Base-by-base conservation (phyloP, 805 yeast genomes). In the Sugiyamaella boreocaroliniensis region DNA sequence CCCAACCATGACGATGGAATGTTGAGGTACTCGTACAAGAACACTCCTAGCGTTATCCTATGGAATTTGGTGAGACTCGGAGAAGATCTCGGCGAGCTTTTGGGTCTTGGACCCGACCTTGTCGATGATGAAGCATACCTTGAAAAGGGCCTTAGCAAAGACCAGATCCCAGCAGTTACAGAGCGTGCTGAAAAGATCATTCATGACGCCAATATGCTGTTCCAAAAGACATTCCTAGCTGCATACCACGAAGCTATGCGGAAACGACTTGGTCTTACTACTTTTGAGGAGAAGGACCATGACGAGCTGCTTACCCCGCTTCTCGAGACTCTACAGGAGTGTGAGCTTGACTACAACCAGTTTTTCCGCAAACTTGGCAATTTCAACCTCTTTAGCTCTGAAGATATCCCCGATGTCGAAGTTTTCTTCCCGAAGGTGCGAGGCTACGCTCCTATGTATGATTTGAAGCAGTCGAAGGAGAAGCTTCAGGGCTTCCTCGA, bases 11-110 rank as follows among this genome's bases (percentile, higher is more conserved):
- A 89, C 63, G 99, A 93, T 67, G 77, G 75, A 43, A 70, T 72
- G 47, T 65, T 72, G 15, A 74, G 97, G 45, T 92, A 93, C 66
- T 80, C 89, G 7, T 90, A 85, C 69, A 76, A 77, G n/a, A 89
- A 86, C 62, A 84, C 88, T 10, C 97, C 98, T 0, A 77, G 83
- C 22, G 80, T 90, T 0, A 82, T 92, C 45, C 89, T 96, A 95
- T 92, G 96, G 95, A 93, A 92, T 66, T 73, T 92, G 64, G 80
- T 86, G 1, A 78, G 92, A 56, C 72, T 90, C 18, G 97, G 92
- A 2, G 96, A 93, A 65, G 81, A 84, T 49, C 65, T 93, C 55
- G 90, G 89, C 0, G 89, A 86, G 63, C 72, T 90, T 19, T 72
- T 90, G 37, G 97, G 96, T 10, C 83, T 85, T 4, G 89, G 86